phyloP scores from a whole-genome alignment of 306 rosid species.

The Gastrolobium villosum region DNA sequence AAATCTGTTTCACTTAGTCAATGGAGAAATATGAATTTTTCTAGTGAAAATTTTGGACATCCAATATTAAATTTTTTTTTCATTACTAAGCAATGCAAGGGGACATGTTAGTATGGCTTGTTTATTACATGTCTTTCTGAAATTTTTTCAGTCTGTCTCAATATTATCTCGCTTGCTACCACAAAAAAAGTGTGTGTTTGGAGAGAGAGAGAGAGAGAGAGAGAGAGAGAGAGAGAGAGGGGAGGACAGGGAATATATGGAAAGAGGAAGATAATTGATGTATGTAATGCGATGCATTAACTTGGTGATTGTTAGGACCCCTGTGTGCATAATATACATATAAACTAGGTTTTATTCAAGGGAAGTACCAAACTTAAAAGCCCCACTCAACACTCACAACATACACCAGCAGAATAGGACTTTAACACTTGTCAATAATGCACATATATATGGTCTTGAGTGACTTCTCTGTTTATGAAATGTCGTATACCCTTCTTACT shows the following conservation, averaged over 20 bases:
- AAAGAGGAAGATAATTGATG: slow-evolving; percentile 26
- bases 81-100: slow-evolving; percentile 16
- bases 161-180: background rate
- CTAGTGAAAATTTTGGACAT: slow-evolving; percentile 29
- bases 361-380: slow-evolving; percentile 1
- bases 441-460: slow-evolving; percentile 30
- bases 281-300: slow-evolving; percentile 28
- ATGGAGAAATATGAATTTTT: slow-evolving; percentile 39
- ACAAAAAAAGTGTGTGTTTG: background rate
- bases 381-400: slow-evolving; percentile 20
- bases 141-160: slow-evolving; percentile 13
- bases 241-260: background rate
- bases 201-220: background rate
- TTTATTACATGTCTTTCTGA: slow-evolving; percentile 32
- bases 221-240: background rate
- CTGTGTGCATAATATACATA: slow-evolving; percentile 11
- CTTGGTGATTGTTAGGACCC: slow-evolving; percentile 23
- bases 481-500: slow-evolving; percentile 45
- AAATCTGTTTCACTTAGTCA: slow-evolving; percentile 30
- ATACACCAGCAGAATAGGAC: slow-evolving; percentile 23
- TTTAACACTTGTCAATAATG: slow-evolving; percentile 28
- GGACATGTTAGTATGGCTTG: slow-evolving; percentile 35
- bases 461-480: slow-evolving; percentile 39
- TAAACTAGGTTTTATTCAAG: slow-evolving; percentile 1
- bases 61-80: slow-evolving; percentile 10